These are phyloP conservation scores for Acidomyces sp. DNA, from an alignment of 495 filamentous ascomycete species.

Conservation along the genomic window DNA sequence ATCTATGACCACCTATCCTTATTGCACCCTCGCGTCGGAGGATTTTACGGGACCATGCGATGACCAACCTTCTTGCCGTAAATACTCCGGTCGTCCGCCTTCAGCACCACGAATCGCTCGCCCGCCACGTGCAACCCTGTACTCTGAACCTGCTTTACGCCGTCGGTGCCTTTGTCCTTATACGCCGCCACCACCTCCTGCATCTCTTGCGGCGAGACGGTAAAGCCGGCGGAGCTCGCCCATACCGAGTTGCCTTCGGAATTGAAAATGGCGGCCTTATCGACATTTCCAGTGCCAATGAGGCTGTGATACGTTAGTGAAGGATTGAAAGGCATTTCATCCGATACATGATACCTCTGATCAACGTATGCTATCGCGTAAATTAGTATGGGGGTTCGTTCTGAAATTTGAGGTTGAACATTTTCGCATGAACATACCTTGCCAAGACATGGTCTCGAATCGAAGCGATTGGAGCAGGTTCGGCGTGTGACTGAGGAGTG, in stretches of 20 bases:
- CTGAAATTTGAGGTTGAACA: neutral
- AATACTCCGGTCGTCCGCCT: conserved; percentile 60
- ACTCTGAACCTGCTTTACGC: conserved; percentile 33
- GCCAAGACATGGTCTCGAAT: conserved; percentile 20
- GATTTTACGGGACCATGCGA: no score
- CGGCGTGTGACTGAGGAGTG: no score
- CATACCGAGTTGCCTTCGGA: conserved; percentile 67
- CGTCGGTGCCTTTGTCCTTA: conserved; percentile 31
- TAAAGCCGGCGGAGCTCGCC: conserved; percentile 59
- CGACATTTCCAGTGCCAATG: conserved; percentile 67
- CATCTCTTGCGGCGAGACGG: conserved; percentile 48
- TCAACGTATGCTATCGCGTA: conserved; percentile 48
- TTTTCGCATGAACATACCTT: conserved; percentile 13
- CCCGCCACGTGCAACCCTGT: conserved; percentile 60
- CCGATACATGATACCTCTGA: conserved; percentile 37
- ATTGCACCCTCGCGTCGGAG: neutral
- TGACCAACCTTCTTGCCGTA: conserved; percentile 70
- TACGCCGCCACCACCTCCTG: conserved; percentile 39
- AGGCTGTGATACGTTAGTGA: conserved; percentile 51
- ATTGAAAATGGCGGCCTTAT: conserved; percentile 80
- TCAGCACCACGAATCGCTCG: conserved; percentile 59
- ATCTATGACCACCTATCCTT: neutral
- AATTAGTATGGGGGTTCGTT: conserved; percentile 1
- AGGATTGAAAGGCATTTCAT: conserved; percentile 10
- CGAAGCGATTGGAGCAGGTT: no score